These are phyloP conservation scores for Phaeolepiota aurea DNA, from an alignment of 768 basidiomycete genomes.

Conservation along the genomic window DNA sequence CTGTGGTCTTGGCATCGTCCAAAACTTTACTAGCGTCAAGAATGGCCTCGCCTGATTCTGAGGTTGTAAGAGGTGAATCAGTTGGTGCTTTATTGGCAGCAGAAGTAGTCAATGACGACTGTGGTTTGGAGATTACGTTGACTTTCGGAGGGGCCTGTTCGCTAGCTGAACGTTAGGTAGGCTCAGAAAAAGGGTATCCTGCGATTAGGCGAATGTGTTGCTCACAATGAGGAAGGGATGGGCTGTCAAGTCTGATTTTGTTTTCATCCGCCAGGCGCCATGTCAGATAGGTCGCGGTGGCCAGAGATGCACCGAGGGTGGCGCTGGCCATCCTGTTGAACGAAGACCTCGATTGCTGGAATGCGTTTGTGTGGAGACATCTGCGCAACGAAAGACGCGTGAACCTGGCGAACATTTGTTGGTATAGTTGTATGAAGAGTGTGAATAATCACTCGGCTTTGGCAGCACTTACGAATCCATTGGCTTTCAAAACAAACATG, in stretches of 20 bases:
- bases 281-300: constrained; percentile 36
- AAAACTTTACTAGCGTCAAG: background rate
- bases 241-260: constrained; percentile 40
- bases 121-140: constrained; percentile 1
- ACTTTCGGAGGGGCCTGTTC: constrained; percentile 9
- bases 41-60: constrained; percentile 4
- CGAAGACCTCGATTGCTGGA: constrained; percentile 7
- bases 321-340: constrained; percentile 17
- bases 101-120: constrained; percentile 8
- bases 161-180: constrained; percentile 6
- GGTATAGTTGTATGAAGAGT: too few relatives aligned
- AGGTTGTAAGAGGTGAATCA: background rate
- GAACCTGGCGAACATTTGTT: constrained; percentile 45
- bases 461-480: too few relatives aligned
- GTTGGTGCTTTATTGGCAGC: constrained; percentile 7
- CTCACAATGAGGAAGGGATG: constrained; percentile 18
- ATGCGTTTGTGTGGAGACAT: constrained; percentile 36
- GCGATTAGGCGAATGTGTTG: background rate
- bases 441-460: too few relatives aligned
- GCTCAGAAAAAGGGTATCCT: background rate
- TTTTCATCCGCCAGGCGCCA: constrained; percentile 36
- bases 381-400: constrained; percentile 45
- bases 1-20: background rate
- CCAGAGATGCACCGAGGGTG: constrained; percentile 35
- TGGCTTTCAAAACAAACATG: too few relatives aligned